Base-by-base conservation (phyloP, 83 land plant genomes). In the Isoetes engelmannii region DNA sequence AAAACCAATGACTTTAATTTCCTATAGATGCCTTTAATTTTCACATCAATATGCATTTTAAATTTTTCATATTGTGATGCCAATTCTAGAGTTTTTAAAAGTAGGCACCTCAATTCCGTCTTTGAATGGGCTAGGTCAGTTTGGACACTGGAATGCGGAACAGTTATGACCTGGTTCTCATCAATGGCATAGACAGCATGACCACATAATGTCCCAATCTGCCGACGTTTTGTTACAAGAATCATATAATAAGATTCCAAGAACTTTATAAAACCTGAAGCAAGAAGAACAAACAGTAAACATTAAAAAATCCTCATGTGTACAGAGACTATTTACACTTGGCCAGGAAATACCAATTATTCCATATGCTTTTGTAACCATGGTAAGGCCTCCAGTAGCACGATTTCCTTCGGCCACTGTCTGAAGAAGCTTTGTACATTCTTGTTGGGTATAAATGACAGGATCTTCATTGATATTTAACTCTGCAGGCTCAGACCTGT, bases 161-260 rank as follows among this genome's bases (percentile, higher is more conserved):
- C 82, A 4, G 97, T 81, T 47, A 90, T 80, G 68, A 94, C 61
- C 57, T 94, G 97, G 73, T 82, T 88, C 73, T 94, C 99, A 28
- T 90, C 93, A 18, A 94, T 86, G 59, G 85, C 48, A 69, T 94
- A 94, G 9, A 94, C 84, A 6, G 99, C 86, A 79, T 94, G 99
- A 19, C 97, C 99, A 80, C 99, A 94, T 20, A 94, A 62, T 18
- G 68, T 74, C 56, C 99, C 99, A 61, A 94, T 86, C 69, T 94
- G 99, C 17, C 90, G 84, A 10, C 99, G 84, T 79, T 85, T 90
- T 0, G 99, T 90, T 5, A 94, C 90, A 63, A 94, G 69, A 65
- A 90, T 88, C 67, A 94, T 80, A 72, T 94, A 94, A 72, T 90
- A 86, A 1, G 99, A 90, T 72, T 92, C 99, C 83, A 90, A 46